A percentile compares a stretch with the other conserved stretches of the same genome.
phyloP scores from a whole-genome alignment of 331 rosid genomes.

The Ulmus americana region DNA sequence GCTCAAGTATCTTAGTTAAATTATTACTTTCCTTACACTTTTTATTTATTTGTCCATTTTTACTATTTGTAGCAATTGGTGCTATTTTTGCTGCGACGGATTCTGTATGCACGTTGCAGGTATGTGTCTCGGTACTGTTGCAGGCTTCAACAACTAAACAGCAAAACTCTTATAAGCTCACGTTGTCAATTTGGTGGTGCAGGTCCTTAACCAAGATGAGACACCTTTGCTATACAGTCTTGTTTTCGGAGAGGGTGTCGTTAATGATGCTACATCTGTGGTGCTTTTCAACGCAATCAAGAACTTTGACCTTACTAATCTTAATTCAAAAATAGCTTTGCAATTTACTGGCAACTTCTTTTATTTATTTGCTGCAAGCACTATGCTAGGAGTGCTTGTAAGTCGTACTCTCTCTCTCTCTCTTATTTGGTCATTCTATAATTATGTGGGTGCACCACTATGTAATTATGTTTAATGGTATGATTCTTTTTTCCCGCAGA shows the following conservation, averaged over 20 bases:
- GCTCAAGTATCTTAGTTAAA: conserved; percentile 3
- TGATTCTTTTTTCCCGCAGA: conserved; percentile 46
- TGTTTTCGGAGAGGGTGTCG: conserved; percentile 97
- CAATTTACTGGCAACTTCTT: conserved; percentile 68
- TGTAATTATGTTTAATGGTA: conserved; percentile 4
- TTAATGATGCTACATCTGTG: conserved; percentile 94
- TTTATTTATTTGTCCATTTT: background rate
- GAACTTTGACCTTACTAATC: conserved; percentile 67
- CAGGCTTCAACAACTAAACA: conserved; percentile 12
- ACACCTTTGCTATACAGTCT: conserved; percentile 95
- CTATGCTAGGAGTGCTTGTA: conserved; percentile 80
- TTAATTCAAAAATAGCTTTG: conserved; percentile 50
- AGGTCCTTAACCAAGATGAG: conserved; percentile 92
- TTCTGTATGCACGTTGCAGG: conserved; percentile 99
- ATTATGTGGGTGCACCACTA: background rate
- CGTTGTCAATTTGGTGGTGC: conserved; percentile 31
- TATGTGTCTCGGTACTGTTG: conserved; percentile 21
- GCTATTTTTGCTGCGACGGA: conserved; percentile 96
- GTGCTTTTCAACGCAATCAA: conserved; percentile 96
- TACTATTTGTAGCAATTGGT: conserved; percentile 65
- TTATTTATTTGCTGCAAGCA: conserved; percentile 71
- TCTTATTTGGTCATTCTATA: conserved; percentile 16
- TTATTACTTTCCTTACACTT: conserved; percentile 18
- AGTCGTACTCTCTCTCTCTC: conserved; percentile 16
- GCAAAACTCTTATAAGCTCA: conserved; percentile 17